Evolutionary conservation across 352 stramenopile genomes (phyloP), one percentile per base, ranked within the genome.

Genomic region (Pythium brassicae): DNA sequence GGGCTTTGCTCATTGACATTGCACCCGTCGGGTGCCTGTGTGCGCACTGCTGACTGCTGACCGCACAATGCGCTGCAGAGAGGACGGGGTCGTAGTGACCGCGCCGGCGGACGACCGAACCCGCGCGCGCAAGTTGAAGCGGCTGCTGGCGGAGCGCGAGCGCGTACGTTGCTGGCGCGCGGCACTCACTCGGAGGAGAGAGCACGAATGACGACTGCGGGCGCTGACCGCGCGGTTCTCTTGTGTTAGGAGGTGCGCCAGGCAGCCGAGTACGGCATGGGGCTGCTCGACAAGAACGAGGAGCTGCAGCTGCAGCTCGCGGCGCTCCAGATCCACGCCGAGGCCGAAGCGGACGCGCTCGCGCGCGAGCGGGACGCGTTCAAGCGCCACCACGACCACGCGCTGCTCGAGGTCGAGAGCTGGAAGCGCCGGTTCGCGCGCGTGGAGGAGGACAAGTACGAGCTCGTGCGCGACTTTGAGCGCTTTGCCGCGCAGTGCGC

Each of bases 231-330:
- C n/a, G n/a, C n/a, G n/a, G n/a, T n/a, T n/a, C n/a, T n/a, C n/a
- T n/a, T n/a, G 57, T 43, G 53, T 42, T 4, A 95, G 85, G 85
- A 95, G 39, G 59, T 87, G 32, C 71, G 72, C 0, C 79, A 93
- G 42, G 85, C 85, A 19, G 85, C 79, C 7, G 79, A 89, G 61
- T 93, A 93, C 60, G 85, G 85, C 25, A 62, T 92, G 14, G 76
- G 72, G 29, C 71, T 95, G 34, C 57, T 95, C n/a, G 74, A 85
- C 37, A 63, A 66, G 32, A 93, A 95, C 53, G 83, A 92, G 35
- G 78, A 92, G 63, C 62, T 93, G 27, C 66, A 86, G 53, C 61
- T 89, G 53, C 69, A 89, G 43, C 76, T 89, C 43, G 69, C 70
- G 46, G 74, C 82, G 45, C 62, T 92, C 47, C 76, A 86, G 54